Percentiles rank a stretch among this genome's conserved stretches.
These are phyloP conservation scores for Brasenia schreberi DNA, from an alignment of 164 flowering plant genomes.

Conservation along the genomic window DNA sequence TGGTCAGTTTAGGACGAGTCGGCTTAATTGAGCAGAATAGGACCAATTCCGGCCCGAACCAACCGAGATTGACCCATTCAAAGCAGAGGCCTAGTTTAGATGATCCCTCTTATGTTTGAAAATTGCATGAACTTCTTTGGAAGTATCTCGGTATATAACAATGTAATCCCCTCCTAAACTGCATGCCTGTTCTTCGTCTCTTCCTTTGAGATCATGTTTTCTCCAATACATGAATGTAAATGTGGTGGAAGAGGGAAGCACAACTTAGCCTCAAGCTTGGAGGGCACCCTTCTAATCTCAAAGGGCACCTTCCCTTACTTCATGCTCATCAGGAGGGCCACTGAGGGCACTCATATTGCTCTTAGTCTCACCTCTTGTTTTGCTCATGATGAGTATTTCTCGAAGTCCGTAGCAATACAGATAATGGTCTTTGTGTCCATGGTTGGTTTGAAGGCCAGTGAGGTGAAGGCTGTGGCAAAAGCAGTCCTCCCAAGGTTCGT, in stretches of 20 bases:
- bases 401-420: background rate
- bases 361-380: slow-evolving; percentile 7
- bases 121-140: no score
- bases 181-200: background rate
- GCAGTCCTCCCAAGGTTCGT: slow-evolving; percentile 15
- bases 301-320: slow-evolving; percentile 10
- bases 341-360: slow-evolving; percentile 13
- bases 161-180: background rate
- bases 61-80: no score
- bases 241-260: slow-evolving; percentile 7
- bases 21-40: no score
- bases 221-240: slow-evolving; percentile 1
- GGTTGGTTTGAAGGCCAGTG: slow-evolving; percentile 8
- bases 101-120: no score
- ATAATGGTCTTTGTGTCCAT: slow-evolving; percentile 11
- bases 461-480: slow-evolving; percentile 10
- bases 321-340: slow-evolving; percentile 18
- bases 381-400: slow-evolving; percentile 3
- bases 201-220: slow-evolving; percentile 3
- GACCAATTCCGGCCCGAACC: no score
- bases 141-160: background rate
- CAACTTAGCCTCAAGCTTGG: slow-evolving; percentile 8
- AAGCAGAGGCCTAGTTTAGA: no score
- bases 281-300: slow-evolving; percentile 11
- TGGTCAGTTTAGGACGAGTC: no score